These are phyloP conservation scores for Sistotremastrum suecicum DNA, from an alignment of 768 basidiomycete species.

Conservation along the genomic window DNA sequence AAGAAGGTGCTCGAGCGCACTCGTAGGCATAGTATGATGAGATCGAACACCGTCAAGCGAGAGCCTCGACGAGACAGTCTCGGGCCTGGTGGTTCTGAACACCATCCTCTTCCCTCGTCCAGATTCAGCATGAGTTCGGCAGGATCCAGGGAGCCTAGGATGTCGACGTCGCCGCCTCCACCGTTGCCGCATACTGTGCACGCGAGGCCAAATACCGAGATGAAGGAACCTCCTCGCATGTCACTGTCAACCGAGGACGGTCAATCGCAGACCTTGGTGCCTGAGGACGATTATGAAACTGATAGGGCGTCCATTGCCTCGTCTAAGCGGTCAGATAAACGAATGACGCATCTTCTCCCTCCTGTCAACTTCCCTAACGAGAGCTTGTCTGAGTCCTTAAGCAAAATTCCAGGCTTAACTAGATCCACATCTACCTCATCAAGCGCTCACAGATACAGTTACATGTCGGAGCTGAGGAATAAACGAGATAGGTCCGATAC, in stretches of 20 bases:
- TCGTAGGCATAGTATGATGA: constrained; percentile 80
- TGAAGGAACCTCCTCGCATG: constrained; percentile 51
- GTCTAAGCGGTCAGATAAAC: background rate
- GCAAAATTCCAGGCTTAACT: constrained; percentile 29
- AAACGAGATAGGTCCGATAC: constrained; percentile 80
- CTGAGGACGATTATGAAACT: constrained; percentile 27
- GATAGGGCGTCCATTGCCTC: constrained; percentile 7
- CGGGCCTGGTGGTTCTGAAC: constrained; percentile 36
- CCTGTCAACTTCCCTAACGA: constrained; percentile 69
- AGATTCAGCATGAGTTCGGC: constrained; percentile 22
- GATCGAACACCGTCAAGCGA: constrained; percentile 31
- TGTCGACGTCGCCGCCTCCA: constrained; percentile 27
- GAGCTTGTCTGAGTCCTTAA: constrained; percentile 68
- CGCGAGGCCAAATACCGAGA: background rate
- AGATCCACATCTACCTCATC: constrained; percentile 32
- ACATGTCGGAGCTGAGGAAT: constrained; percentile 67
- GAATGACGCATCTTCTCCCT: constrained; percentile 41
- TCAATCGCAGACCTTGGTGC: constrained; percentile 44
- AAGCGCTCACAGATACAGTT: constrained; percentile 48
- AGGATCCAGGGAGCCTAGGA: constrained; percentile 11
- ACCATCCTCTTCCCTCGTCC: constrained; percentile 29
- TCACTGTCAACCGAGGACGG: constrained; percentile 68
- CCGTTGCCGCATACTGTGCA: constrained; percentile 15
- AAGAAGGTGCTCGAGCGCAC: constrained; percentile 83
- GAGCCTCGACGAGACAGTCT: constrained; percentile 33